These are phyloP conservation scores for Agroathelia rolfsii DNA, from an alignment of 1,284 basidiomycete genomes.

Conservation along the genomic window DNA sequence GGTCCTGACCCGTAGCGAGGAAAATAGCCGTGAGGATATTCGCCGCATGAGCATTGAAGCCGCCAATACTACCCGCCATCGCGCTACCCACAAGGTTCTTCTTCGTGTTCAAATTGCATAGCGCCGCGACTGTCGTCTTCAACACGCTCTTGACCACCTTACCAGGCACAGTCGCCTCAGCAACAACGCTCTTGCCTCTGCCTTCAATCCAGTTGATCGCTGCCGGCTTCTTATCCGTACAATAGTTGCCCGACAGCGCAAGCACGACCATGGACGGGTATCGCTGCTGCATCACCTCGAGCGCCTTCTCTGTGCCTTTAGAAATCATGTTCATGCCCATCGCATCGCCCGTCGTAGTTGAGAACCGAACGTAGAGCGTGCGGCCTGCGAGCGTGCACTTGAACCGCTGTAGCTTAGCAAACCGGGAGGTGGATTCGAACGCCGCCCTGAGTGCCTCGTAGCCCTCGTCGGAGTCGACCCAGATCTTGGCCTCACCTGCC, in stretches of 20 bases:
- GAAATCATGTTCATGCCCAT: constrained; percentile 99
- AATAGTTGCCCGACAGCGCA: constrained; percentile 95
- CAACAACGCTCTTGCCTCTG: constrained; percentile 94
- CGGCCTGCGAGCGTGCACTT: constrained; percentile 86
- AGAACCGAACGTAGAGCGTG: constrained; percentile 93
- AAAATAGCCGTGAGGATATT: constrained; percentile 97
- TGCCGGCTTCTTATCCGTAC: constrained; percentile 99
- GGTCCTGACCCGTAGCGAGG: constrained; percentile 96
- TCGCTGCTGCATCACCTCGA: constrained; percentile 69
- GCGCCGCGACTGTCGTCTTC: constrained; percentile 88
- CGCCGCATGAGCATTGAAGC: constrained; percentile 97
- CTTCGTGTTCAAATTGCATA: constrained; percentile 92
- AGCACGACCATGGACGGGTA: constrained; percentile 95
- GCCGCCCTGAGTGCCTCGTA: constrained; percentile 70
- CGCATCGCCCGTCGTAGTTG: constrained; percentile 92
- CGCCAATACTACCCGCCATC: constrained; percentile 95
- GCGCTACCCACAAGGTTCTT: constrained; percentile 97
- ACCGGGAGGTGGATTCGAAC: constrained; percentile 92
- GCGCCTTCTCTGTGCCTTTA: constrained; percentile 91
- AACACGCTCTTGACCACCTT: constrained; percentile 82
- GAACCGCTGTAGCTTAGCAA: constrained; percentile 74
- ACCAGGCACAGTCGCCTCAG: constrained; percentile 90
- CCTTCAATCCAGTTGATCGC: constrained; percentile 99
- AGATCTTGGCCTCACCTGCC: constrained; percentile 80
- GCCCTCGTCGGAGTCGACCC: constrained; percentile 85